Base-by-base conservation (phyloP, 78 protist species). In the Dictyostelium capitatum region DNA sequence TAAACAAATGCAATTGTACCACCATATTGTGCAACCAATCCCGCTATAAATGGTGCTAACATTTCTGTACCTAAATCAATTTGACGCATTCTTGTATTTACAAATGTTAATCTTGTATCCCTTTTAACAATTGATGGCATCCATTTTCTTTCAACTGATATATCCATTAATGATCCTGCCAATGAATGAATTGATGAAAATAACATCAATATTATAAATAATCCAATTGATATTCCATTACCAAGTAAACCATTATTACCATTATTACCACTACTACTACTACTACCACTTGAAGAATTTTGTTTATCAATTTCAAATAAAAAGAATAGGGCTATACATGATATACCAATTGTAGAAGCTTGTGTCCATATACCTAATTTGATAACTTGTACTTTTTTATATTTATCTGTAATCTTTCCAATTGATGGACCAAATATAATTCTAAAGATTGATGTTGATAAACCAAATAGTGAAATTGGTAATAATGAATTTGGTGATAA, bases 61-160 rank as follows among this genome's bases (percentile, higher is more conserved):
- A 62, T 62, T 25, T 83, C 91, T 8, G 91, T 54, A 43, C 51
- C 47, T n/a, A 83, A 56, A 73, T 83, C 91, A 28, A 83, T 73
- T 56, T 83, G 91, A 72, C 73, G 72, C 92, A 85, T 85, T 46
- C 70, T 32, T 17, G 83, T 67, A 51, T 51, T 85, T 14, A 75
- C 65, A 19, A 15, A 56, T 12, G 75, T 72, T 46, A 85, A 37
- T 17, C 8, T 23, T 56, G 53, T 9, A 73, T 83, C 91, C 19
- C 77, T 53, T 59, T 85, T 85, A 37, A 72, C 19, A 20, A 85
- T 12, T 15, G 64, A 20, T 9, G 92, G 92, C 17, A 65, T 64
- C 92, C 92, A 85, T 85, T 85, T 85, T 79, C 92, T 85, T 48
- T 85, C 92, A 28, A 85, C 92, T 19, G 92, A 85, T 9, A 85